These are phyloP conservation scores for Nepenthes gracilis DNA, from an alignment of 148 eudicot species.

Conservation along the genomic window DNA sequence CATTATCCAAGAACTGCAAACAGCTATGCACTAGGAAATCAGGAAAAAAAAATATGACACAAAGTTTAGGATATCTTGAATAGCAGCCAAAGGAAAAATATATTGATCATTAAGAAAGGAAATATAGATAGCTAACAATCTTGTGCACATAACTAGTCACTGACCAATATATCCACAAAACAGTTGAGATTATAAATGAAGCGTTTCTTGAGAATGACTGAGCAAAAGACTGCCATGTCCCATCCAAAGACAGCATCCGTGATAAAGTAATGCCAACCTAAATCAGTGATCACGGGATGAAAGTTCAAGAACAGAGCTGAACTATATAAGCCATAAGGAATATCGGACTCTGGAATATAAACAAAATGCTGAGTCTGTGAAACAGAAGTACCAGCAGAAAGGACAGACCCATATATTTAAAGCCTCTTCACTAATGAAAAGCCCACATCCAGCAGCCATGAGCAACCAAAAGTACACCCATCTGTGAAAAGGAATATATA, in stretches of 20 bases:
- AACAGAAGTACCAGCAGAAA: slow-evolving; percentile 52
- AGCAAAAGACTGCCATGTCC: slow-evolving; percentile 78
- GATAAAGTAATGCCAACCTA: slow-evolving; percentile 80
- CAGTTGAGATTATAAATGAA: slow-evolving; percentile 68
- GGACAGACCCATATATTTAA: slow-evolving; percentile 95
- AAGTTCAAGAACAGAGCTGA: slow-evolving; percentile 6
- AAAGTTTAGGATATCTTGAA: too few relatives aligned
- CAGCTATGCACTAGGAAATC: not conserved
- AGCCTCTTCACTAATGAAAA: slow-evolving; percentile 95
- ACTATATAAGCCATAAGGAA: not conserved
- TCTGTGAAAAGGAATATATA: slow-evolving; percentile 21
- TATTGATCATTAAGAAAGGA: too few relatives aligned
- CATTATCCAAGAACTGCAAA: not conserved
- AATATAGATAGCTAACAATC: too few relatives aligned
- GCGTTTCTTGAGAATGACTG: slow-evolving; percentile 72
- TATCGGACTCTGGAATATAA: not conserved
- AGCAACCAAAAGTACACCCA: slow-evolving; percentile 97
- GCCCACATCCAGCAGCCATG: slow-evolving; percentile 93
- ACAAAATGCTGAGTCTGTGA: slow-evolving; percentile 22
- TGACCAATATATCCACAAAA: slow-evolving; percentile 93
- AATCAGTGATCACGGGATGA: slow-evolving; percentile 12
- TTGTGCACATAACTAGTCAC: slow-evolving; percentile 7
- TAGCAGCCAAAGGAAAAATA: too few relatives aligned
- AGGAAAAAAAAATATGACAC: too few relatives aligned
- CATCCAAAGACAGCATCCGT: slow-evolving; percentile 64